These are phyloP conservation scores for Plenodomus tracheiphilus DNA, from an alignment of 2,329 filamentous ascomycete species.

Conservation along the genomic window DNA sequence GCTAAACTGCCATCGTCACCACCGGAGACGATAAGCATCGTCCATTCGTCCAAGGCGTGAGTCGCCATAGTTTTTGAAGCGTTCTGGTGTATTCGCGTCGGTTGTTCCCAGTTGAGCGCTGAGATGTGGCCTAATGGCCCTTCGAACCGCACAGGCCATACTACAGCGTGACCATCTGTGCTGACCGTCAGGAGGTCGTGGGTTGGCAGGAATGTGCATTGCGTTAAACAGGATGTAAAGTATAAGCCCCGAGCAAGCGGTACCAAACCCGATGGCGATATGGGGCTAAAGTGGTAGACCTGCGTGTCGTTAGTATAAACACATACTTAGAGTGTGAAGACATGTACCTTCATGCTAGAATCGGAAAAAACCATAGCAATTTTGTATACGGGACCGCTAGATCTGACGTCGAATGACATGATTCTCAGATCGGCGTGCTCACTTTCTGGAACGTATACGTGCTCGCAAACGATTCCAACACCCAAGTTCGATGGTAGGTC, in stretches of 20 bases:
- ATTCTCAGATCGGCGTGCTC: conserved; percentile 73
- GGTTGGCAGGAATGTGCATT: conserved; percentile 52
- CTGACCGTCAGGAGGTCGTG: conserved; percentile 66
- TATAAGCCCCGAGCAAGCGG: conserved; percentile 46
- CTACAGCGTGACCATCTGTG: conserved; percentile 76
- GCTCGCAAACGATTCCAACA: conserved; percentile 58
- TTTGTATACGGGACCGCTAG: conserved; percentile 49
- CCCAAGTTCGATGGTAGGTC: conserved; percentile 55
- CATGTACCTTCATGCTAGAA: conserved; percentile 67
- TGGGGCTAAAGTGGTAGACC: conserved; percentile 49
- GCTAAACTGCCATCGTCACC: conserved; percentile 87
- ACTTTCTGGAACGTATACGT: conserved; percentile 53
- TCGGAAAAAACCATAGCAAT: conserved; percentile 82
- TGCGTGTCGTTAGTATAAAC: conserved; percentile 24
- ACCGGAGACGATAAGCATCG: conserved; percentile 67
- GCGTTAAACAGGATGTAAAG: conserved; percentile 68
- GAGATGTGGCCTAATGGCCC: background rate
- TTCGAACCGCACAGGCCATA: conserved; percentile 55
- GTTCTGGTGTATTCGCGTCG: conserved; percentile 69
- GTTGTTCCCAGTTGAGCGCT: conserved; percentile 29
- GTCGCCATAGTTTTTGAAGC: conserved; percentile 66
- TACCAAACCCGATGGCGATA: background rate
- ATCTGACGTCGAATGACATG: conserved; percentile 70
- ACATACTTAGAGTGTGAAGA: background rate
- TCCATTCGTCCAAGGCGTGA: conserved; percentile 31